Conservation (phyloP, 331 rosid species). For the Rosa hybrid region DNA sequence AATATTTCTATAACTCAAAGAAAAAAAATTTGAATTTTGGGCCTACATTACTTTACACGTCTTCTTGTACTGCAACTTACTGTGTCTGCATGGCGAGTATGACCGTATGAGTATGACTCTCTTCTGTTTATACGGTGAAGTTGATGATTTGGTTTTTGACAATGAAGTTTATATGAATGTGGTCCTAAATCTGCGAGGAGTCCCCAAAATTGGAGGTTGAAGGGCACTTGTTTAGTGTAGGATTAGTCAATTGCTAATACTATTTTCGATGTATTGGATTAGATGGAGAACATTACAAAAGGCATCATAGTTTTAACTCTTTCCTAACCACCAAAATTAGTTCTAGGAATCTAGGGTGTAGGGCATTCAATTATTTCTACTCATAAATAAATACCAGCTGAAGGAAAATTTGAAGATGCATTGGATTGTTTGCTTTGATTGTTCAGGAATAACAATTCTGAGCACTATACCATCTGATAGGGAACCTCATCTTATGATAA, state of each 20-base stretch:
- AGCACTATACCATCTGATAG: not conserved
- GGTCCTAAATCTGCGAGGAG: not conserved
- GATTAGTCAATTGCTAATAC: not conserved
- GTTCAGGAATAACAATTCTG: not conserved
- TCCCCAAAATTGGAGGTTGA: not conserved
- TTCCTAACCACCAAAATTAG: not conserved
- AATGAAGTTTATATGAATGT: not conserved
- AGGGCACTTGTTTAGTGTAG: not conserved
- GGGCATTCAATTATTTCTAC: not conserved
- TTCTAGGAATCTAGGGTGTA: not conserved
- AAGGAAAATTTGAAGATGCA: not conserved
- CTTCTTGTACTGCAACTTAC: not conserved
- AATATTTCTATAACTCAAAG: too few relatives aligned
- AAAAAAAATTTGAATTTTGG: too few relatives aligned
- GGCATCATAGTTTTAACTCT: not conserved
- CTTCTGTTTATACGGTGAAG: not conserved
- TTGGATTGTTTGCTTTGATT: not conserved
- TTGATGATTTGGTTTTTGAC: not conserved
- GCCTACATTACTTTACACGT: too few relatives aligned
- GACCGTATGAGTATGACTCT: not conserved
- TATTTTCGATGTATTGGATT: not conserved
- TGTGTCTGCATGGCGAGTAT: not conserved
- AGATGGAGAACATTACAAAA: not conserved
- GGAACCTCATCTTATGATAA: not conserved
- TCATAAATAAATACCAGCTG: not conserved